A percentile compares a stretch with the other conserved stretches of the same genome.
These are phyloP conservation scores for Parascedosporium putredinis DNA, from an alignment of 2,329 filamentous ascomycete genomes.

Conservation along the genomic window DNA sequence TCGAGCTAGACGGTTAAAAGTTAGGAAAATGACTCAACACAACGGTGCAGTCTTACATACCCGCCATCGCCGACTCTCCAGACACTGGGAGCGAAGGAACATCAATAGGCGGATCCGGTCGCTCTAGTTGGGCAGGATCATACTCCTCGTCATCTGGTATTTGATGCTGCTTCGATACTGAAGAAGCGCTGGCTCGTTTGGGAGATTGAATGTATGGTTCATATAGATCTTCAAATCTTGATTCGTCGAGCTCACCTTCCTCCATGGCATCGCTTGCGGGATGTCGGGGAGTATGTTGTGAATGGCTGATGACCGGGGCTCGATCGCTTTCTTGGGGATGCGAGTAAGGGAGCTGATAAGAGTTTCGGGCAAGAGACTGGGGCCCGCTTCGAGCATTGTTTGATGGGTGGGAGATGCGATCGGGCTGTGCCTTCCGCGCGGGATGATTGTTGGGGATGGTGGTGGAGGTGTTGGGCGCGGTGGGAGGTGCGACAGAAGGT, in stretches of 20 bases:
- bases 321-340: neutral
- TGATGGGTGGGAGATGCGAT: neutral
- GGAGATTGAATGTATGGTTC: conserved; percentile 24
- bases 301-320: neutral
- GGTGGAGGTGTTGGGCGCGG: neutral
- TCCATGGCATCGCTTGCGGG: conserved; percentile 31
- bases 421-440: neutral
- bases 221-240: conserved; percentile 48
- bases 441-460: neutral
- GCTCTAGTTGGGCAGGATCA: conserved; percentile 6
- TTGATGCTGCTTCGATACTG: neutral
- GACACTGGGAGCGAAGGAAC: neutral
- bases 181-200: neutral
- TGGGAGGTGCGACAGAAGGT: neutral
- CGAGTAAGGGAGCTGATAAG: neutral
- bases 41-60: neutral
- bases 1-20: conserved; percentile 17
- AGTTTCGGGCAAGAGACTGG: neutral
- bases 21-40: neutral
- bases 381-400: neutral
- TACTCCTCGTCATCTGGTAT: conserved; percentile 10
- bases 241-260: conserved; percentile 70
- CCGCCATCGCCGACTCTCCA: neutral
- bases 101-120: neutral
- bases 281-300: neutral